phyloP scores from a whole-genome alignment of 768 basidiomycete species.

The Mycena vulgaris region DNA sequence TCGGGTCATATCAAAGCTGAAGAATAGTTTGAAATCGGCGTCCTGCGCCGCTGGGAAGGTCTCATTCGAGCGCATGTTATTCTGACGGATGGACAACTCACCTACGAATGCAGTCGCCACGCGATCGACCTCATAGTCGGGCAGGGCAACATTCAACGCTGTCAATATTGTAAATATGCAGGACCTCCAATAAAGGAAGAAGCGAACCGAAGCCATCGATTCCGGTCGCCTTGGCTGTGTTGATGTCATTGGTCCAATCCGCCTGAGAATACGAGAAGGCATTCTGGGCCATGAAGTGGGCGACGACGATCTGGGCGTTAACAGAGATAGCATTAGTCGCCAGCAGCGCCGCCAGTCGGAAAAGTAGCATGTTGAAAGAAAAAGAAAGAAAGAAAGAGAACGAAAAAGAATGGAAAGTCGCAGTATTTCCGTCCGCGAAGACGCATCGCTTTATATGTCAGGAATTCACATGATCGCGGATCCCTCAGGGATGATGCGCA shows the following conservation, averaged over 20 bases:
- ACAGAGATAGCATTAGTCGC: neutral
- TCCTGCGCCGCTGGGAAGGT: constrained; percentile 45
- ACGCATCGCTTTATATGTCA: too few species aligned
- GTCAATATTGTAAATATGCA: neutral
- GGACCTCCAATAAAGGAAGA: neutral
- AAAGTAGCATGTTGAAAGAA: neutral
- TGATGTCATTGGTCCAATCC: constrained; percentile 45
- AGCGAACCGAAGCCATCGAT: constrained; percentile 46
- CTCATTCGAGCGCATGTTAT: neutral
- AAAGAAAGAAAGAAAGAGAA: too few species aligned
- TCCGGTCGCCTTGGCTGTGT: constrained; percentile 42
- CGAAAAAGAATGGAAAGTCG: too few species aligned
- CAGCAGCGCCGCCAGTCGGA: neutral
- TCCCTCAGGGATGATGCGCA: too few species aligned
- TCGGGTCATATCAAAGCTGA: constrained; percentile 54
- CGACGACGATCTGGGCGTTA: constrained; percentile 27
- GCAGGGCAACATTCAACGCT: constrained; percentile 45
- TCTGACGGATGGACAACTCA: neutral
- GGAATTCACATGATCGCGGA: too few species aligned
- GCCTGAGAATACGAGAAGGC: constrained; percentile 38
- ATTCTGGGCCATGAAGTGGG: constrained; percentile 42
- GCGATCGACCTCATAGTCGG: constrained; percentile 44
- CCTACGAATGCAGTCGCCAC: constrained; percentile 48
- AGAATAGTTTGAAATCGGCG: constrained; percentile 53
- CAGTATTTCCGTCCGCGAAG: too few species aligned